phyloP scores from a whole-genome alignment of 176 grass and related monocot genomes.

The Puccinellia tenuiflora region DNA sequence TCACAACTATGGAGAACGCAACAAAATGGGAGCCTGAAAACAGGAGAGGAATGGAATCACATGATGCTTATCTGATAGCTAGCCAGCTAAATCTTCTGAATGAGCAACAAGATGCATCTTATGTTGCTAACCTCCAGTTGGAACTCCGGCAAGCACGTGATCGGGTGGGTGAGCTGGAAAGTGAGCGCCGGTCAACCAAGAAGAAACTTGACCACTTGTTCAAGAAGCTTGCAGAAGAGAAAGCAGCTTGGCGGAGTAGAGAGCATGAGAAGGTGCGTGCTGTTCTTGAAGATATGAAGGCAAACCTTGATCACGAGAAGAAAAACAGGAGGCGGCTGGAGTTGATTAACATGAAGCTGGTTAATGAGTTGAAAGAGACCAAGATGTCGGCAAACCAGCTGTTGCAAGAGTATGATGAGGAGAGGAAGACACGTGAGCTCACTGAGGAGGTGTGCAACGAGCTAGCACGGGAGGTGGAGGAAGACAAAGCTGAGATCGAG shows the following conservation, averaged over 20 bases:
- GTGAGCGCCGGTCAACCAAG: constrained; percentile 66
- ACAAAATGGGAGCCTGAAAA: constrained; percentile 92
- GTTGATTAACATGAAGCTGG: constrained; percentile 70
- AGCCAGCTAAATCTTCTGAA: constrained; percentile 70
- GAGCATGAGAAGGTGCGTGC: constrained; percentile 79
- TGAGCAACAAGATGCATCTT: constrained; percentile 40
- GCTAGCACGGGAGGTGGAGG: constrained; percentile 84
- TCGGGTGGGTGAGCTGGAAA: constrained; percentile 60
- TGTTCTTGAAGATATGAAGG: constrained; percentile 86
- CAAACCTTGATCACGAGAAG: constrained; percentile 79
- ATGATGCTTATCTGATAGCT: constrained; percentile 68
- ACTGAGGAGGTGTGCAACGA: constrained; percentile 94
- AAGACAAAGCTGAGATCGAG: constrained; percentile 92
- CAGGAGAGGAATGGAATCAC: constrained; percentile 48
- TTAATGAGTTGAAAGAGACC: constrained; percentile 73
- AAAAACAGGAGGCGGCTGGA: constrained; percentile 69
- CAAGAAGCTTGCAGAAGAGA: constrained; percentile 89
- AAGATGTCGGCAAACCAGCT: constrained; percentile 70
- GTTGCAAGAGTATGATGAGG: constrained; percentile 80
- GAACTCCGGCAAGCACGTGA: constrained; percentile 68
- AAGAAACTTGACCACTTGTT: constrained; percentile 88
- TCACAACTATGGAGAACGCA: constrained; percentile 67
- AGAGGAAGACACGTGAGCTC: constrained; percentile 69
- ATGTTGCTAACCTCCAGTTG: constrained; percentile 60
- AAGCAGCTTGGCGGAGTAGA: constrained; percentile 79